Evolutionary conservation across 1,139 yeast species (phyloP).

Genomic region (Geotrichum aggregatum): DNA sequence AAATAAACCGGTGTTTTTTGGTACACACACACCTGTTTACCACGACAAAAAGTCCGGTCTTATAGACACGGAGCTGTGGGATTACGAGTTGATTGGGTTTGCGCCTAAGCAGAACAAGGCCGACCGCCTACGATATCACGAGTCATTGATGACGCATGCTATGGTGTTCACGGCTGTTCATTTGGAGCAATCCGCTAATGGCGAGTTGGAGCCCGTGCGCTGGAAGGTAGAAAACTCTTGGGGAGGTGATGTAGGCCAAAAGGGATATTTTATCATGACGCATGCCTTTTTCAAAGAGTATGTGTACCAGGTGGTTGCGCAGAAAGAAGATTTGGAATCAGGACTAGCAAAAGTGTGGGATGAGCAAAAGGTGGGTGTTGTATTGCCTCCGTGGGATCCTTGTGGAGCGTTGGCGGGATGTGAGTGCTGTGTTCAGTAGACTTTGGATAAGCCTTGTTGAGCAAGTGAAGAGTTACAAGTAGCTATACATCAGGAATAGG

Average conservation of each 20-base stretch:
- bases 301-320: slow-evolving; percentile 77
- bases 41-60: slow-evolving; percentile 59
- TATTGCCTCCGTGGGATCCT: slow-evolving; percentile 77
- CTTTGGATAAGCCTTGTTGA: too few species aligned
- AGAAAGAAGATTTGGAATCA: slow-evolving; percentile 41
- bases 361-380: slow-evolving; percentile 50
- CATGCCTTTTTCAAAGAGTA: slow-evolving; percentile 79
- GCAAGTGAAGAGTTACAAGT: too few species aligned
- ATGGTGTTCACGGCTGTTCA: slow-evolving; percentile 78
- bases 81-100: slow-evolving; percentile 60
- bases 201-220: slow-evolving; percentile 64
- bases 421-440: background rate
- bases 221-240: slow-evolving; percentile 86
- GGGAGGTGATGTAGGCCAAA: slow-evolving; percentile 70
- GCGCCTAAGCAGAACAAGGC: slow-evolving; percentile 55
- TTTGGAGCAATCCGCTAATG: too few species aligned
- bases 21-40: slow-evolving; percentile 74
- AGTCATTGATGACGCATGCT: slow-evolving; percentile 79
- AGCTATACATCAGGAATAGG: too few species aligned
- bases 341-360: slow-evolving; percentile 36
- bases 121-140: slow-evolving; percentile 52
- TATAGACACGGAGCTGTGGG: slow-evolving; percentile 66
- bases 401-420: slow-evolving; percentile 70
- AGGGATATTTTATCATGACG: slow-evolving; percentile 76
- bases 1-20: slow-evolving; percentile 77